Evolutionary conservation across 257 asterid species (phyloP).

Genomic region (Lithospermum erythrorhizon): DNA sequence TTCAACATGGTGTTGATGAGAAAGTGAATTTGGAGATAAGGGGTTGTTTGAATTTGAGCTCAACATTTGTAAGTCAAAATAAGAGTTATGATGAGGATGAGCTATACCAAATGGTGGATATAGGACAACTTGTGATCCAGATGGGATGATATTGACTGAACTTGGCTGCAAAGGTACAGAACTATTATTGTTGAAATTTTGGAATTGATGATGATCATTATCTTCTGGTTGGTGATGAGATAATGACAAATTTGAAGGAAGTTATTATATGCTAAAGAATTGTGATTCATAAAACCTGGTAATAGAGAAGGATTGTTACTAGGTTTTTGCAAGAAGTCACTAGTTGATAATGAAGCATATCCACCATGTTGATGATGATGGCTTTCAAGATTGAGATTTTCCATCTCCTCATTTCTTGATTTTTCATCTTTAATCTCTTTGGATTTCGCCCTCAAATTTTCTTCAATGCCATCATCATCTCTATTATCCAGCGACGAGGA

Average conservation of each 20-base stretch:
- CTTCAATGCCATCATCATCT: slow-evolving; percentile 7
- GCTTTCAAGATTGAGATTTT: slow-evolving; percentile 16
- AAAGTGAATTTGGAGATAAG: slow-evolving; percentile 16
- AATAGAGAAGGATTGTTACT: slow-evolving; percentile 12
- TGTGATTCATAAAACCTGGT: slow-evolving; percentile 17
- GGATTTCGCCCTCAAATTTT: slow-evolving; percentile 4
- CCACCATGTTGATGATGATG: slow-evolving; percentile 9
- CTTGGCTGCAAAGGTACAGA: slow-evolving; percentile 13
- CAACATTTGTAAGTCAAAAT: slow-evolving; percentile 31
- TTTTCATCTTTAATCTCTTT: slow-evolving; percentile 19
- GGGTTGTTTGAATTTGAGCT: slow-evolving; percentile 18
- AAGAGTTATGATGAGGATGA: slow-evolving; percentile 39
- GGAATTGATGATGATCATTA: slow-evolving; percentile 16
- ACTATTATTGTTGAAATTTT: slow-evolving; percentile 22
- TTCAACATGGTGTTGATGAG: slow-evolving; percentile 13
- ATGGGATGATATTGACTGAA: slow-evolving; percentile 1
- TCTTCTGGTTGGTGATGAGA: slow-evolving; percentile 24
- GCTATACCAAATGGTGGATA: slow-evolving; percentile 39
- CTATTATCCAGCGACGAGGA: slow-evolving; percentile 8
- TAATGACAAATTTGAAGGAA: slow-evolving; percentile 44
- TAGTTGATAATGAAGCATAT: slow-evolving; percentile 17
- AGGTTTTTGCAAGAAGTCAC: slow-evolving; percentile 19
- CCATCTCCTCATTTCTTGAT: slow-evolving; percentile 20
- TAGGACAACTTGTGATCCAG: slow-evolving; percentile 38
- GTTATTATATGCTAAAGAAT: slow-evolving; percentile 14